Evolutionary conservation across 2,329 filamentous ascomycete species (phyloP).

Genomic region (Podosphaera xanthii): DNA sequence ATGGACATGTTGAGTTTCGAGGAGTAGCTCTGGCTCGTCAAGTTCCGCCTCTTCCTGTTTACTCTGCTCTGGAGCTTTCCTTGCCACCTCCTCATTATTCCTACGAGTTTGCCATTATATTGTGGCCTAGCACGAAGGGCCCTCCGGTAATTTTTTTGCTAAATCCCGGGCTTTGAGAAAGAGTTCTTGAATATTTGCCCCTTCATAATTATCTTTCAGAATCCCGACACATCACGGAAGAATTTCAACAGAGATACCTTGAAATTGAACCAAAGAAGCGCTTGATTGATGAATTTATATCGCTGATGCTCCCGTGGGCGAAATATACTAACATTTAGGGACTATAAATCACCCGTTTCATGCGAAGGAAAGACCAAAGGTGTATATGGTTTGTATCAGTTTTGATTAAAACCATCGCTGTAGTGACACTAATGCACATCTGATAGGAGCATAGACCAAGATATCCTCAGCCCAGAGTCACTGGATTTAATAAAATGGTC

Average conservation of each 20-base stretch:
- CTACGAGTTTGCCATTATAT: background rate
- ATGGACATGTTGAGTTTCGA: background rate
- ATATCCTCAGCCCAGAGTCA: background rate
- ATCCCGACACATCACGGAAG: conserved; percentile 1
- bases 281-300: background rate
- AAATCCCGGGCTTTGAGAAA: conserved; percentile 1
- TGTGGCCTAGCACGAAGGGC: background rate
- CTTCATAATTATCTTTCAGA: background rate
- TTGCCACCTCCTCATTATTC: background rate
- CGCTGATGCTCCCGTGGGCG: conserved; percentile 3
- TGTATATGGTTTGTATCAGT: conserved; percentile 2
- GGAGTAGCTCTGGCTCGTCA: too few species aligned
- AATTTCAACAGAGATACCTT: conserved; percentile 1
- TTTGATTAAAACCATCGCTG: background rate
- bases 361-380: conserved; percentile 2
- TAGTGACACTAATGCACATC: background rate
- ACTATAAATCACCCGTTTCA: conserved; percentile 1
- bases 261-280: conserved; percentile 1
- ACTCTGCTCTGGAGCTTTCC: background rate
- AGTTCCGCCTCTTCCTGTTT: background rate
- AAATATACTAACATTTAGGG: conserved; percentile 4
- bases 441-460: conserved; percentile 1
- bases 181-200: conserved; percentile 1
- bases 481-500: conserved; percentile 1
- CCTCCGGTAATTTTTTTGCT: background rate